phyloP scores from a whole-genome alignment of 2,329 filamentous ascomycete species.

The Esteya vermicola region DNA sequence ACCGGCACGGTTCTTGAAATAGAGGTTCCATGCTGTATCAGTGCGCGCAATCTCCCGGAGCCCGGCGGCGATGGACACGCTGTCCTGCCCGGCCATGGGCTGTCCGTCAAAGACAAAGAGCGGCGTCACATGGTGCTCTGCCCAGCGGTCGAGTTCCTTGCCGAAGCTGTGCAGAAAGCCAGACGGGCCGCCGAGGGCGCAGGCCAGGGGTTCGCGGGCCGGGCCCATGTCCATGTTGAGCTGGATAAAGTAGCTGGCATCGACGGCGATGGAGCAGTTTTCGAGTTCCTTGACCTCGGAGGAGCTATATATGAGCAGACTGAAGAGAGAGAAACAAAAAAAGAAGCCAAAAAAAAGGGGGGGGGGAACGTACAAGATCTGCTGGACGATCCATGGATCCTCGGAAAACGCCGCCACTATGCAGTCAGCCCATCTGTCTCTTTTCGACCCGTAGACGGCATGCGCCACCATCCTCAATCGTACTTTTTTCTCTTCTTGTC shows the following conservation, averaged over 20 bases:
- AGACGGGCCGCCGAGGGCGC: conserved; percentile 79
- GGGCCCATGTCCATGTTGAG: conserved; percentile 57
- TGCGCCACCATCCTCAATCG: too few relatives aligned
- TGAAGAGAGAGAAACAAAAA: too few relatives aligned
- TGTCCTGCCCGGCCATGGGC: conserved; percentile 61
- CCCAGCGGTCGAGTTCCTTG: conserved; percentile 60
- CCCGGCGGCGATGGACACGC: conserved; percentile 49
- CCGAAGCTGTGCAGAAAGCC: conserved; percentile 64
- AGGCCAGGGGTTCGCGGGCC: conserved; percentile 73
- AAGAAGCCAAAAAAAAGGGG: not conserved
- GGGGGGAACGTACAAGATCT: conserved; percentile 15
- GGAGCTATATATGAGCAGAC: too few relatives aligned
- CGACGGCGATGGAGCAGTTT: conserved; percentile 65
- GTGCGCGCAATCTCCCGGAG: conserved; percentile 55
- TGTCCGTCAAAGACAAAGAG: conserved; percentile 90
- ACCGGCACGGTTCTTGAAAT: conserved; percentile 66
- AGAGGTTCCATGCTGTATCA: conserved; percentile 72
- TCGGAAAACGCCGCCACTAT: too few relatives aligned
- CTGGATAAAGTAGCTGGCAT: conserved; percentile 80
- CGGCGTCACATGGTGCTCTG: conserved; percentile 54
- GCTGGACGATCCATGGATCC: conserved; percentile 14
- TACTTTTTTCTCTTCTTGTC: too few relatives aligned
- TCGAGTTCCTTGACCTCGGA: conserved; percentile 57
- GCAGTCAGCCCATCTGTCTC: too few relatives aligned
- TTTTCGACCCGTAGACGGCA: too few relatives aligned